These are phyloP conservation scores for Cryptococcus depauperatus DNA, from an alignment of 1,284 basidiomycete genomes.

Conservation along the genomic window DNA sequence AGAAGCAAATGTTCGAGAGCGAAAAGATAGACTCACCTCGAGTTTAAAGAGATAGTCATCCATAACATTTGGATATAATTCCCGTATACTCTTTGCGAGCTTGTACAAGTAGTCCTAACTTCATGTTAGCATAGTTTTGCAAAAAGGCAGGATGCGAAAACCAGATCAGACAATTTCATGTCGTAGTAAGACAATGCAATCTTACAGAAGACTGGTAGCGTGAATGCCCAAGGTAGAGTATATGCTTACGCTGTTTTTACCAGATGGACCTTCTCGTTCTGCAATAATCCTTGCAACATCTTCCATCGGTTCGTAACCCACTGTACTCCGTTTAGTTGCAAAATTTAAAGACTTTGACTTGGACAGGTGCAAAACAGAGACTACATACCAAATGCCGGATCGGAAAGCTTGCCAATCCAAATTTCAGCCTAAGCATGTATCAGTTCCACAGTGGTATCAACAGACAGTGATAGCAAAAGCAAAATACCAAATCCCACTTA, in stretches of 20 bases:
- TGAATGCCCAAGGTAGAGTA: neutral
- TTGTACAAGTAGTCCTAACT: conserved; percentile 37
- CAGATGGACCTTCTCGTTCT: conserved; percentile 31
- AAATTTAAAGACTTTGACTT: too few species aligned
- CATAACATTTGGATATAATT: conserved; percentile 34
- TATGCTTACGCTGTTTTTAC: conserved; percentile 30
- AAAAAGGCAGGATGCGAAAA: too few species aligned
- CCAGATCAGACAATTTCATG: too few species aligned
- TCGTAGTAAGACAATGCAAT: too few species aligned
- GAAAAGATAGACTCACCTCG: conserved; percentile 27
- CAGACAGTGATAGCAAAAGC: neutral
- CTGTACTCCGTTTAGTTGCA: conserved; percentile 10
- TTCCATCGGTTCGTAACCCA: conserved; percentile 30
- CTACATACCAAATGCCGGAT: conserved; percentile 37
- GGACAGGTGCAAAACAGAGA: too few species aligned
- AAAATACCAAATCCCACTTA: conserved; percentile 11
- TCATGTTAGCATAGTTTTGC: too few species aligned
- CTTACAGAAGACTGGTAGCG: too few species aligned
- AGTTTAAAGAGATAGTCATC: conserved; percentile 38
- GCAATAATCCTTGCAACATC: conserved; percentile 23
- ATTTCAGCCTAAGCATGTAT: conserved; percentile 27
- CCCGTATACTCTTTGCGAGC: conserved; percentile 33
- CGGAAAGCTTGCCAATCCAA: conserved; percentile 35
- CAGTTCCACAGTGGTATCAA: too few species aligned
- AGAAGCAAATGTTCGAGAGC: too few species aligned